Evolutionary conservation across 305 asterid genomes (phyloP).

Genomic region (Fraxinus latifolia): DNA sequence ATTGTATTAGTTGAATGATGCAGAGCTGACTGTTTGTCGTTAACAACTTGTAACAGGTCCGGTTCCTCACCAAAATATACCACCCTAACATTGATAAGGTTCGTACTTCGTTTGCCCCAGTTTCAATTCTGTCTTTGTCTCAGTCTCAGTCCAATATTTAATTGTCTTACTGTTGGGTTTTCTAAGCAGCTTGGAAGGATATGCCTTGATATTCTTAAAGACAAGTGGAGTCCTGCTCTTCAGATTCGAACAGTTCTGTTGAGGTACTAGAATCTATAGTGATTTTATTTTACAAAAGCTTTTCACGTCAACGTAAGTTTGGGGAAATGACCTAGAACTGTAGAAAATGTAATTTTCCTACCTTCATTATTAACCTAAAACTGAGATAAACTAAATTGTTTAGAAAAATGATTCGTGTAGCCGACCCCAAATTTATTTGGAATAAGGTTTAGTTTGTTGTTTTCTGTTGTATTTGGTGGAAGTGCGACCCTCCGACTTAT

Average conservation of each 20-base stretch:
- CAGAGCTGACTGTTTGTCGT: background rate
- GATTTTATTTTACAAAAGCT: background rate
- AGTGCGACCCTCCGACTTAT: background rate
- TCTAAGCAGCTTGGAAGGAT: conserved; percentile 82
- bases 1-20: conserved; percentile 1
- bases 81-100: conserved; percentile 99
- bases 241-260: conserved; percentile 90
- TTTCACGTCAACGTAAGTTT: background rate
- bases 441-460: background rate
- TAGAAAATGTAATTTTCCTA: conserved; percentile 3
- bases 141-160: background rate
- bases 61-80: conserved; percentile 94
- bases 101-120: conserved; percentile 20
- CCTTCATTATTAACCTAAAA: background rate
- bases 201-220: conserved; percentile 95
- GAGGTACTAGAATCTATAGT: conserved; percentile 49
- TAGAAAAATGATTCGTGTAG: background rate
- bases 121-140: background rate
- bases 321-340: conserved; percentile 3
- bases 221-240: conserved; percentile 99
- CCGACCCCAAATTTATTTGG: background rate
- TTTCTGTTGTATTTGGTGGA: background rate
- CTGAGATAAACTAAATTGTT: background rate
- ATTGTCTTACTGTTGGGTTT: conserved; percentile 9
- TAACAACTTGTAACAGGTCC: conserved; percentile 58